Base-by-base conservation (phyloP, 2,329 filamentous ascomycete species). In the Nemania bipapillata region DNA sequence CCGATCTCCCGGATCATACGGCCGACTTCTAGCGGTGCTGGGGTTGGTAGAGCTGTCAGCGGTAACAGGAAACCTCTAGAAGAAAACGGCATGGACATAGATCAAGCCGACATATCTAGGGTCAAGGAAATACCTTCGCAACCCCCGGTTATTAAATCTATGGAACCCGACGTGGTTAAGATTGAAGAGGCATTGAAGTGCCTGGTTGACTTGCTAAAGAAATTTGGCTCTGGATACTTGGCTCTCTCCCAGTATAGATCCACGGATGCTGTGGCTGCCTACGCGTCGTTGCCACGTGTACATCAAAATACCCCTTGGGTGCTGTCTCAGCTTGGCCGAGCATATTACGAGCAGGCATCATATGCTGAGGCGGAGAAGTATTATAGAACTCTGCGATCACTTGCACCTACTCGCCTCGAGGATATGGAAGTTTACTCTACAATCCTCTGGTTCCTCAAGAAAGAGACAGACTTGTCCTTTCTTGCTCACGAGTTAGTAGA, bases 381-480 rank as follows among this genome's bases (percentile, higher is more conserved):
- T 75, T 99, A 97, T 79, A 86, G 89, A 66, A 89, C 90, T 64
- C 88, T 99, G 72, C 90, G 93, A 58, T 87, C 91, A 35, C 85
- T 96, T 73, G 90, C 92, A 12, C 95, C 95, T 0, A 92, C 92
- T 0, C 89, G 93, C 3, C 85, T 96, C 52, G 92, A 97, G 77
- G 94, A 97, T 77, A 97, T 98, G 94, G 96, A 99, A 78, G 90
- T 98, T 40, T 99, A 97, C 81, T 98, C 95, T 15, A 99, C 96
- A 0, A 91, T 97, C n/a, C 86, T 99, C n/a, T 99, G 96, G 96
- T 94, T 97, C 79, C 83, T 97, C 70, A 97, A 97, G 80, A 91
- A 92, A 71, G 95, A 97, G 77, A 92, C 94, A 0, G 93, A 97
- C 69, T 85, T 99, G 24, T 94, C 95, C 0, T 97, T 96, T 80